Evolutionary conservation across 371 early-diverging fungal species (phyloP).

Genomic region (Syncephalis fuscata): DNA sequence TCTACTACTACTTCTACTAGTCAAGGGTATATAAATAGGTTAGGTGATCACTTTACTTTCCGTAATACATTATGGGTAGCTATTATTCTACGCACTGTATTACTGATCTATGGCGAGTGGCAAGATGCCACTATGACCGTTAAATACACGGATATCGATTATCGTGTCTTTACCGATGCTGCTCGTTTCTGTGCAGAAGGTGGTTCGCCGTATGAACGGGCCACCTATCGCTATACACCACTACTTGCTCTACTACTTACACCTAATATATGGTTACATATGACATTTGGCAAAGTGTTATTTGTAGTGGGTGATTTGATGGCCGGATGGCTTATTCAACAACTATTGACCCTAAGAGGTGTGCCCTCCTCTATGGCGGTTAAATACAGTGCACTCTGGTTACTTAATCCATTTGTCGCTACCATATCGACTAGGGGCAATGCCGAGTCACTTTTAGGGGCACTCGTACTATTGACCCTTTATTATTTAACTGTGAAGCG

Average conservation of each 20-base stretch:
- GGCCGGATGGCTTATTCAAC: conserved; percentile 49
- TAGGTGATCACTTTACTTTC: neutral
- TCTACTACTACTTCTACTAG: too few species aligned
- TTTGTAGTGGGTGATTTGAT: conserved; percentile 67
- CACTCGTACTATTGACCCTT: conserved; percentile 56
- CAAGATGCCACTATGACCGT: conserved; percentile 73
- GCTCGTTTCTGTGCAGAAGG: conserved; percentile 57
- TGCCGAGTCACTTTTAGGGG: conserved; percentile 71
- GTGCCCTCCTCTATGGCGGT: conserved; percentile 25
- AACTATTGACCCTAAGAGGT: conserved; percentile 30
- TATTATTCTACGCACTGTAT: conserved; percentile 8
- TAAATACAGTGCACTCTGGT: conserved; percentile 40
- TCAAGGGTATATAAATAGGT: too few species aligned
- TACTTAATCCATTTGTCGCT: conserved; percentile 89
- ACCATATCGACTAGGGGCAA: conserved; percentile 92
- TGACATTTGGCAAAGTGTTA: conserved; percentile 78
- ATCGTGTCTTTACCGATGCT: conserved; percentile 90
- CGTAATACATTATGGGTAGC: neutral
- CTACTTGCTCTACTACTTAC: conserved; percentile 68
- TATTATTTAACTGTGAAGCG: conserved; percentile 39
- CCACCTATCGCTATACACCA: conserved; percentile 96
- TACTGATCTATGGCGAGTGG: conserved; percentile 66
- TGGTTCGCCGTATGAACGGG: conserved; percentile 70
- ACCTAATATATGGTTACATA: conserved; percentile 58
- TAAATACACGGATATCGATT: conserved; percentile 95